Evolutionary conservation across 805 yeast genomes (phyloP), one percentile per base, ranked within the genome.

Genomic region (Sugiyamaella boreocaroliniensis): DNA sequence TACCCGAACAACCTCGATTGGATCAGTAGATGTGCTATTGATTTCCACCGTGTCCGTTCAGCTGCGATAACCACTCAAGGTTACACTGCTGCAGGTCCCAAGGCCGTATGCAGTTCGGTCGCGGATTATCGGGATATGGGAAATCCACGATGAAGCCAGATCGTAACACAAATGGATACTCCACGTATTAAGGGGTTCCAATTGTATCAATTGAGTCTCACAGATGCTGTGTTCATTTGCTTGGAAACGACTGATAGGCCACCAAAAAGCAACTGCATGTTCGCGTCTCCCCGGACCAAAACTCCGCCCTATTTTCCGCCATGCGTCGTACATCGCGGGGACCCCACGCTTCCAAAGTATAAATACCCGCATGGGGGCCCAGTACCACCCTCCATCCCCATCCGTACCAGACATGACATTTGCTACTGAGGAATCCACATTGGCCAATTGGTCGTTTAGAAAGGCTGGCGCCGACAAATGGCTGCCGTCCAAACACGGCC

Each of bases 371-470:
- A 9, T 10, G 37, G 37, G 37, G 12, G 12, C 37, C 37, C n/a
- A 32, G n/a, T 41, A 16, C 12, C 12, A 4, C 43, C 41, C 41
- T 22, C 6, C 6, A 22, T 22, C 26, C n/a, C n/a, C 37, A 32
- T 4, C 37, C 8, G 37, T 7, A 7, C 41, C n/a, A 37, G 7
- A 37, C 11, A 43, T 43, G 46, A 43, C 48, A 9, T 26, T 40
- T 14, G 22, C 15, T 16, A 18, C 42, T 5, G 22, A 32, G 37
- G 37, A 32, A 32, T 34, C 49, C 19, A 45, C 53, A 22, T 20
- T 51, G 43, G 47, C 46, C 26, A 44, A 45, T n/a, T 59, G 63
- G 63, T 41, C 51, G 12, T 59, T 48, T 47, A 37, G 58, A 26
- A 43, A 59, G 47, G 60, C 55, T 20, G 55, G 54, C 8, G 32